Percentiles rank a stretch among this genome's conserved stretches.
phyloP scores from a whole-genome alignment of 2,329 filamentous ascomycete species.

The Pestalotiopsis sp. region DNA sequence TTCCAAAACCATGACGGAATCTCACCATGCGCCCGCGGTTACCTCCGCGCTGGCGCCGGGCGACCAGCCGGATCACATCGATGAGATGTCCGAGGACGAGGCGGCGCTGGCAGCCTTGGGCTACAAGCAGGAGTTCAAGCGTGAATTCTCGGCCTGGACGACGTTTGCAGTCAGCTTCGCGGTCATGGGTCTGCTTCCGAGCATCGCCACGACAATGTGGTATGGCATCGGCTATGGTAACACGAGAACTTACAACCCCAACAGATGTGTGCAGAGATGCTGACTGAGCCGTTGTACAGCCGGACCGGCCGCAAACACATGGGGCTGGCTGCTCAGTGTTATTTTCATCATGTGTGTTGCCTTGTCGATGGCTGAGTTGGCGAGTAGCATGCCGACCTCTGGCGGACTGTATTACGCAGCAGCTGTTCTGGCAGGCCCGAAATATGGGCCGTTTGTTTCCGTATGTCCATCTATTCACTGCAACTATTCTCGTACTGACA shows the following conservation, averaged over 20 bases:
- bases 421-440: constrained; percentile 63
- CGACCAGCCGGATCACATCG: constrained; percentile 28
- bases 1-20: constrained; percentile 8
- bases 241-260: neutral
- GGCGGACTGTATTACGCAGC: constrained; percentile 76
- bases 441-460: constrained; percentile 33
- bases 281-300: constrained; percentile 19
- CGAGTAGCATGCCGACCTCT: constrained; percentile 72
- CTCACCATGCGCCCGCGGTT: constrained; percentile 21
- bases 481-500: neutral
- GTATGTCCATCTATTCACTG: neutral
- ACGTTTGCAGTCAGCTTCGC: constrained; percentile 77
- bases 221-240: constrained; percentile 63
- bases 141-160: constrained; percentile 75
- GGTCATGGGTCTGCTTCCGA: constrained; percentile 70
- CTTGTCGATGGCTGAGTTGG: constrained; percentile 71
- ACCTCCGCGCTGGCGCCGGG: constrained; percentile 29
- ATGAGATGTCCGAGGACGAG: constrained; percentile 50
- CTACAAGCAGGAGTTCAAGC: constrained; percentile 54
- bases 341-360: constrained; percentile 70
- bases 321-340: constrained; percentile 77
- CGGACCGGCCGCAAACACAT: constrained; percentile 62
- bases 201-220: constrained; percentile 71
- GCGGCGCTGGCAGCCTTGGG: constrained; percentile 64
- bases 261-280: neutral